These are phyloP conservation scores for Sinapis alba DNA, from an alignment of 441 rosid species.

Conservation along the genomic window DNA sequence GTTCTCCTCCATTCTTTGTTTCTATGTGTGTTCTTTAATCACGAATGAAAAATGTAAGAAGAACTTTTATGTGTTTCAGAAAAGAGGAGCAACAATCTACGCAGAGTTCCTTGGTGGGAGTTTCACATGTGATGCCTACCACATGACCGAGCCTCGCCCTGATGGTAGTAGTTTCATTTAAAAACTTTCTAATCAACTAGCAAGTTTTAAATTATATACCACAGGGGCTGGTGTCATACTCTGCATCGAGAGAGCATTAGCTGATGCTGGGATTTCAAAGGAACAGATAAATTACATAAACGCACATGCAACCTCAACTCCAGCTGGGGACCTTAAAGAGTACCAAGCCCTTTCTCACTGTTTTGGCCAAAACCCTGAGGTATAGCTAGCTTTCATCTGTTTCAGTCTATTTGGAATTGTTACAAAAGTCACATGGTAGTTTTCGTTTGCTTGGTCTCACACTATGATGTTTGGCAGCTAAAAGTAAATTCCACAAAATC, in stretches of 20 bases:
- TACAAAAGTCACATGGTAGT: constrained; percentile 1
- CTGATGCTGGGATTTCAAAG: constrained; percentile 68
- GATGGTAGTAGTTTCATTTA: too few species aligned
- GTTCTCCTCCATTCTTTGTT: too few species aligned
- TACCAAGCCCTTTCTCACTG: constrained; percentile 76
- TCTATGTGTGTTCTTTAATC: neutral
- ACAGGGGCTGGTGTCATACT: constrained; percentile 79
- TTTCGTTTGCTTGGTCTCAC: constrained; percentile 25
- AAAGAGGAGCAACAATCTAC: constrained; percentile 87
- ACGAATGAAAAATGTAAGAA: neutral
- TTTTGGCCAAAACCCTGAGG: constrained; percentile 84
- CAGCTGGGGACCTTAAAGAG: constrained; percentile 89
- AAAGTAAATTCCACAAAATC: constrained; percentile 94
- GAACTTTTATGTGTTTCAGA: constrained; percentile 52
- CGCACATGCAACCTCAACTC: constrained; percentile 98
- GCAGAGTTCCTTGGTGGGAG: constrained; percentile 98
- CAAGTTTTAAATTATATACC: neutral
- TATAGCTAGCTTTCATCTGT: constrained; percentile 30
- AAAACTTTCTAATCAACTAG: neutral
- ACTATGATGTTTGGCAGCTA: constrained; percentile 48
- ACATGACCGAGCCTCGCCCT: constrained; percentile 96
- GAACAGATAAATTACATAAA: constrained; percentile 88
- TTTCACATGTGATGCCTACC: constrained; percentile 96
- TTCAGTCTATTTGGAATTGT: neutral
- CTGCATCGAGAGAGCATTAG: constrained; percentile 89